Conservation (phyloP, 768 basidiomycete genomes). For the Roridomyces roridus region DNA sequence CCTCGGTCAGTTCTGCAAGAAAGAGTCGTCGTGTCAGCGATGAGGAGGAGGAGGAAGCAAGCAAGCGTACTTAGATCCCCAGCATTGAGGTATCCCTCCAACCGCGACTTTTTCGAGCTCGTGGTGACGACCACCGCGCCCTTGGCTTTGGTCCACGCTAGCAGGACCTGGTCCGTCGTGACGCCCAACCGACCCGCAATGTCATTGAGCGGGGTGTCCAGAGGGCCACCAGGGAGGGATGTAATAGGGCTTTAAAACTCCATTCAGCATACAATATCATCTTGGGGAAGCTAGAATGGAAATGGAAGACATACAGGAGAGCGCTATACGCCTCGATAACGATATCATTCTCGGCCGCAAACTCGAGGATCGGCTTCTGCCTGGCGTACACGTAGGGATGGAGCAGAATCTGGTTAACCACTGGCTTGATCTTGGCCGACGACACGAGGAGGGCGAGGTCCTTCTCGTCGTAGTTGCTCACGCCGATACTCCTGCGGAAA, state of each 20-base stretch:
- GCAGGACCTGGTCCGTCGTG: conserved; percentile 68
- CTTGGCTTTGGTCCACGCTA: conserved; percentile 77
- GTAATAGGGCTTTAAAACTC: conserved; percentile 77
- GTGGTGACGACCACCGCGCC: conserved; percentile 69
- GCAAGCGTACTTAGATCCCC: conserved; percentile 62
- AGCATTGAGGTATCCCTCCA: conserved; percentile 71
- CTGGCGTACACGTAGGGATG: conserved; percentile 72
- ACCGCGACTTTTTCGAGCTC: conserved; percentile 67
- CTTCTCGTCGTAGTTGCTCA: conserved; percentile 68
- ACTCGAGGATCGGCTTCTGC: conserved; percentile 64
- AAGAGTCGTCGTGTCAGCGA: neutral
- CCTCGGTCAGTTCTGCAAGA: conserved; percentile 49
- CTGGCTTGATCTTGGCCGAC: conserved; percentile 68
- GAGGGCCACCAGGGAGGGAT: conserved; percentile 60
- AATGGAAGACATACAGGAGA: conserved; percentile 52
- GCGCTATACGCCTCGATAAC: conserved; percentile 76
- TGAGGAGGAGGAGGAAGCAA: neutral
- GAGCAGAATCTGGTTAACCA: conserved; percentile 74
- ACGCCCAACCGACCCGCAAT: conserved; percentile 59
- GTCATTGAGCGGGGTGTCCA: conserved; percentile 61
- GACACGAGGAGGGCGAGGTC: conserved; percentile 61
- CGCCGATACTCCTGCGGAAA: conserved; percentile 75
- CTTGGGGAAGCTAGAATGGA: neutral
- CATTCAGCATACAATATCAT: too few relatives aligned
- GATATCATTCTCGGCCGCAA: conserved; percentile 61